Evolutionary conservation across 2,329 filamentous ascomycete species (phyloP).

Genomic region (Ceratocystis colombiana): DNA sequence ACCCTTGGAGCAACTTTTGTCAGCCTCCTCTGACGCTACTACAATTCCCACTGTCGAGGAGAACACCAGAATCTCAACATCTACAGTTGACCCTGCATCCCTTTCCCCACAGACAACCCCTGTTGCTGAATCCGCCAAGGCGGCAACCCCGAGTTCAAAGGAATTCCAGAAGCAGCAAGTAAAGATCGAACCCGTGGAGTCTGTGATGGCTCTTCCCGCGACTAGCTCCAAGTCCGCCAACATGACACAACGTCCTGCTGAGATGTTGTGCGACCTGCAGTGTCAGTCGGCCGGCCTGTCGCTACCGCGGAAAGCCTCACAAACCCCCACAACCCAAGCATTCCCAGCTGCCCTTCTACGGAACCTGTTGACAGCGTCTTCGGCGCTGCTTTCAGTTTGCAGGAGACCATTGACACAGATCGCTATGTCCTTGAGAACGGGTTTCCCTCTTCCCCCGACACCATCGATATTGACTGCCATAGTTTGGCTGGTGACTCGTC

Average conservation of each 20-base stretch:
- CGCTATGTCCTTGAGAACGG: conserved; percentile 64
- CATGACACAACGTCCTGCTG: conserved; percentile 99
- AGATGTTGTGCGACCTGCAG: conserved; percentile 99
- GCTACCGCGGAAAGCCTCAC: conserved; percentile 31
- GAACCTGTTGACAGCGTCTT: conserved; percentile 55
- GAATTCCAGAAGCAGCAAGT: conserved; percentile 29
- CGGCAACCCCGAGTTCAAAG: conserved; percentile 16
- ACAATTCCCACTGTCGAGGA: neutral
- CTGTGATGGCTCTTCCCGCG: conserved; percentile 18
- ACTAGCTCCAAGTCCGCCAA: conserved; percentile 52
- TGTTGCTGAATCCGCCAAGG: conserved; percentile 32
- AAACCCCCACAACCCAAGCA: conserved; percentile 6
- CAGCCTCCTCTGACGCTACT: conserved; percentile 26
- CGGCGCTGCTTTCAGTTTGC: conserved; percentile 58
- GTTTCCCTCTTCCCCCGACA: conserved; percentile 63
- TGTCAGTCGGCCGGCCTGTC: conserved; percentile 76
- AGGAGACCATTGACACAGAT: conserved; percentile 62
- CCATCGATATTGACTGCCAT: conserved; percentile 56
- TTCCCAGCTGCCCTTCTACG: conserved; percentile 42
- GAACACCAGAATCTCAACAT: conserved; percentile 30
- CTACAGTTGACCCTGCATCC: conserved; percentile 52
- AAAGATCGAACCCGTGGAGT: conserved; percentile 26
- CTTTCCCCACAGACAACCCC: conserved; percentile 49
- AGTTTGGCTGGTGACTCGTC: conserved; percentile 53
- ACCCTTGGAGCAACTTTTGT: conserved; percentile 30